Conservation (phyloP, 2,329 filamentous ascomycete genomes). For the Nothopassalora personata region DNA sequence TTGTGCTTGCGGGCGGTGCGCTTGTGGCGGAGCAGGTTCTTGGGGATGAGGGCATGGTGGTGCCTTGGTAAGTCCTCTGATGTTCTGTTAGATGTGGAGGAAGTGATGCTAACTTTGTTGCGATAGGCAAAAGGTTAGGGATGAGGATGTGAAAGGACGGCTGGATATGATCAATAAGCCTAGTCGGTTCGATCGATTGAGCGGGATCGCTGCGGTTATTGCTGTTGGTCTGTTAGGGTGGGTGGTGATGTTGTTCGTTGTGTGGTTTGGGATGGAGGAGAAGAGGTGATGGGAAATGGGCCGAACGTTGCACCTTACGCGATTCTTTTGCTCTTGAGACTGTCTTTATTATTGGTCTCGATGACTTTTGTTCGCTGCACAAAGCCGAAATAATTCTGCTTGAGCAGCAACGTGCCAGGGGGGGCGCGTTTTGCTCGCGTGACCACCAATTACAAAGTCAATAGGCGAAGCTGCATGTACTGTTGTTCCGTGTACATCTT, state of each 20-base stretch:
- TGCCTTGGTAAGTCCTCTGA: slow-evolving; percentile 25
- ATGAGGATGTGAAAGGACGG: slow-evolving; percentile 10
- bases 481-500: not conserved
- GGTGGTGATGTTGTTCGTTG: slow-evolving; percentile 11
- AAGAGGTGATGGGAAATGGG: no score
- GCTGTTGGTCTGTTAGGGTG: slow-evolving; percentile 17
- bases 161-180: slow-evolving; percentile 29
- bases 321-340: no score
- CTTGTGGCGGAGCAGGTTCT: slow-evolving; percentile 54
- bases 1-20: slow-evolving; percentile 64
- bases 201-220: slow-evolving; percentile 21
- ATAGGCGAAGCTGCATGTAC: not conserved
- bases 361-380: no score
- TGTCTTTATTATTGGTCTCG: no score
- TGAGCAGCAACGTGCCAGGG: no score
- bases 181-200: slow-evolving; percentile 23
- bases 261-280: not conserved
- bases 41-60: slow-evolving; percentile 32
- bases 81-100: slow-evolving; percentile 29
- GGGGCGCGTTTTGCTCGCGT: not conserved
- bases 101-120: no score
- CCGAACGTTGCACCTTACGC: no score
- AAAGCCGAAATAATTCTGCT: no score
- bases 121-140: not conserved
- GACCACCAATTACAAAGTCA: not conserved